Evolutionary conservation across 2,329 filamentous ascomycete species (phyloP), one percentile per base, ranked within the genome.

Genomic region (Byssothecium circinans): DNA sequence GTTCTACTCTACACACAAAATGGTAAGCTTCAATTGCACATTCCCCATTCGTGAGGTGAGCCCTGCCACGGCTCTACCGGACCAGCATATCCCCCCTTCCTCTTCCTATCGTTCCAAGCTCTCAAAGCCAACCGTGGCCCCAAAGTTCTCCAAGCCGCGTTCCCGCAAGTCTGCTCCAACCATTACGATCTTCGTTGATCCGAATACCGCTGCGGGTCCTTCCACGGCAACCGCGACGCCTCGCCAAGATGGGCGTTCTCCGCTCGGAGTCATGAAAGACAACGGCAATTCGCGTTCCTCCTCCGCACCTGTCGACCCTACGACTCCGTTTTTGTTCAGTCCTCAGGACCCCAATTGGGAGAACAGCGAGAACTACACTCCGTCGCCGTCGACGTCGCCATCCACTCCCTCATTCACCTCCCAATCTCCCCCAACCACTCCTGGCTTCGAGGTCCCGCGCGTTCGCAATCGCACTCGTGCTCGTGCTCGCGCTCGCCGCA

Each of bases 341-440:
- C 29, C 36, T 4, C 42, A 30, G 1, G 61, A 64, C 27, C 50
- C 52, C 1, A 29, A 45, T 22, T 61, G 58, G 59, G 48, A 47
- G 14, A 40, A 60, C 17, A 14, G 34, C 10, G 61, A 64, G 35
- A 64, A 64, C 38, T 54, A 58, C 33, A 29, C 47, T 8, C 35
- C 53, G 2, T 36, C 41, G 3, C 27, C 18, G 29, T 46, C 41
- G 25, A 23, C 40, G 10, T 49, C 50, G n/a, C 40, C 50, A 11
- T 41, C 49, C 25, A 20, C 44, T 17, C 35, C 19, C 7, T 18
- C 19, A 20, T 4, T 19, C 3, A 27, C 25, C 25, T 11, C 25
- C 7, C 7, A 6, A 27, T 27, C 25, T 27, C 25, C 25, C 25
- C 25, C 25, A 11, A 27, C 25, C 11, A 27, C 25, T 27, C 25